phyloP scores from a whole-genome alignment of 768 basidiomycete genomes.

The Lentinus brumalis region DNA sequence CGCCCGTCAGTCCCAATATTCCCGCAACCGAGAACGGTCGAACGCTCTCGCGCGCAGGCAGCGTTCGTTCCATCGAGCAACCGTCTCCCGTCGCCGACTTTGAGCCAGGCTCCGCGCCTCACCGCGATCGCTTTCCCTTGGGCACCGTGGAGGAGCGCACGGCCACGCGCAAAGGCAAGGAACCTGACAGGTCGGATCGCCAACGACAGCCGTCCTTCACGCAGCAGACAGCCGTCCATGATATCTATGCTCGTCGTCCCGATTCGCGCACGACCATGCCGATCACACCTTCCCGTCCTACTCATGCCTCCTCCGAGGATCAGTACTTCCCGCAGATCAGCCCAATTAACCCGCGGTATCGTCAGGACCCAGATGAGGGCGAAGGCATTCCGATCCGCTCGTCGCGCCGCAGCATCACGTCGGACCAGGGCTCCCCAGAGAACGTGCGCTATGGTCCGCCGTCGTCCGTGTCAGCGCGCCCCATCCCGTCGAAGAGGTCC shows the following conservation, averaged over 20 bases:
- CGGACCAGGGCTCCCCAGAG: constrained; percentile 22
- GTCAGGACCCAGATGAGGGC: constrained; percentile 10
- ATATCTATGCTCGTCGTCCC: constrained; percentile 13
- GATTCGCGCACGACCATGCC: constrained; percentile 14
- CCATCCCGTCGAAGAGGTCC: constrained; percentile 18
- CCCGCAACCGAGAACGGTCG: constrained; percentile 51
- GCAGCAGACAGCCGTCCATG: constrained; percentile 1
- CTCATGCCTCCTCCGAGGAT: constrained; percentile 10
- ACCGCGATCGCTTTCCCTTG: constrained; percentile 12
- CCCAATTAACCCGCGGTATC: neutral
- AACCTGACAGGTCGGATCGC: constrained; percentile 8
- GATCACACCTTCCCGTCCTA: constrained; percentile 12
- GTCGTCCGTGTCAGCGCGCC: constrained; percentile 8
- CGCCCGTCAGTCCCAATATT: constrained; percentile 14
- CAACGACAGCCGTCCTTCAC: constrained; percentile 1
- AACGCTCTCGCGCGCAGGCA: constrained; percentile 27
- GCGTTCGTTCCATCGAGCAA: constrained; percentile 17
- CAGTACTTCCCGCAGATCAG: constrained; percentile 14
- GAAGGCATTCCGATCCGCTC: constrained; percentile 18
- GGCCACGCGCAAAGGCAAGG: constrained; percentile 17
- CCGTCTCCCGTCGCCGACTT: constrained; percentile 10
- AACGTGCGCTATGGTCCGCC: constrained; percentile 6
- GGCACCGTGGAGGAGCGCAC: constrained; percentile 10
- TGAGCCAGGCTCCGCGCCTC: constrained; percentile 8
- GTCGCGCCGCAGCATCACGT: constrained; percentile 12